Conservation (phyloP, 2,329 filamentous ascomycete species). For the Chlorencoelia australis region DNA sequence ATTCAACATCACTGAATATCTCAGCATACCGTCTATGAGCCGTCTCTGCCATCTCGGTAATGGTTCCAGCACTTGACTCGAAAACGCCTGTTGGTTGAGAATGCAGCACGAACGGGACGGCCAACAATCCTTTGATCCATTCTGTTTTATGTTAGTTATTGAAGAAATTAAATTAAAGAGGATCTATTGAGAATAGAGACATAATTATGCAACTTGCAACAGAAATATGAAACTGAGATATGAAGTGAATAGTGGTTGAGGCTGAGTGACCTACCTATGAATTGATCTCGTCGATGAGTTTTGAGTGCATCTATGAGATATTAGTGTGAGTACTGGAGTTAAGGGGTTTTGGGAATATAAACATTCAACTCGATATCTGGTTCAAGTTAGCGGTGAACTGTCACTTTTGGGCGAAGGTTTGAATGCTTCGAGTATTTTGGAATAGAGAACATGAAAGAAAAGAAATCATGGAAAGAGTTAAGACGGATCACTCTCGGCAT, state of each 20-base stretch:
- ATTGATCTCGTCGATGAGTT: conserved; percentile 83
- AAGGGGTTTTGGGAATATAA: conserved; percentile 28
- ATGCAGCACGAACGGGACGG: conserved; percentile 92
- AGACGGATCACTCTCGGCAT: too few species aligned
- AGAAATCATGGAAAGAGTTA: too few species aligned
- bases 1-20: conserved; percentile 89
- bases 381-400: conserved; percentile 39
- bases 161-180: too few species aligned
- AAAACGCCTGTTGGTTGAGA: conserved; percentile 88
- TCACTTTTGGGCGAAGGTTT: neutral
- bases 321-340: conserved; percentile 1
- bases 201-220: too few species aligned
- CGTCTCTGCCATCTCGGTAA: conserved; percentile 65
- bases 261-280: conserved; percentile 50
- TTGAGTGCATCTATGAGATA: conserved; percentile 50
- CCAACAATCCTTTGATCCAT: conserved; percentile 94
- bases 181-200: too few species aligned
- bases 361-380: conserved; percentile 66
- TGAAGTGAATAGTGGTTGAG: neutral
- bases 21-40: conserved; percentile 86
- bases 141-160: too few species aligned
- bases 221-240: too few species aligned
- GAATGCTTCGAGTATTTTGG: neutral
- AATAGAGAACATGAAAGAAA: too few species aligned
- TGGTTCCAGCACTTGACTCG: conserved; percentile 52